Conservation (phyloP, 192 early-diverging fungal species). For the Spinellus fusiger region DNA sequence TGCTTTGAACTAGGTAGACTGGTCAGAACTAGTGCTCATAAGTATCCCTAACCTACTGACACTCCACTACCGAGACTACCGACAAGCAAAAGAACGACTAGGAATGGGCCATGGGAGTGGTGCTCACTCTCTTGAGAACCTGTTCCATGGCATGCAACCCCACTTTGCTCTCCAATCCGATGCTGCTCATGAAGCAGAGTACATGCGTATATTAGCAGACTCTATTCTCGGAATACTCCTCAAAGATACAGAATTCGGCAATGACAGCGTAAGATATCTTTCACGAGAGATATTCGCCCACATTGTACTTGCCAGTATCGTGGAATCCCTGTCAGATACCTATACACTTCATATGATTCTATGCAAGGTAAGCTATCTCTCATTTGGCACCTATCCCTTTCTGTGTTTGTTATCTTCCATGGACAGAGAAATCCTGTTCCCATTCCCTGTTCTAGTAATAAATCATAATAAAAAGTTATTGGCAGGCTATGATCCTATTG, state of each 20-base stretch:
- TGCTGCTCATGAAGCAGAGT: conserved; percentile 40
- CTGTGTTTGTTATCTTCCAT: background rate
- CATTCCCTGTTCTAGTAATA: background rate
- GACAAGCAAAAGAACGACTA: conserved; percentile 34
- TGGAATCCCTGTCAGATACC: conserved; percentile 41
- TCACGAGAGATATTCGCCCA: conserved; percentile 40
- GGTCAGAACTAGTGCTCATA: conserved; percentile 38
- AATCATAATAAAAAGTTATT: conserved; percentile 21
- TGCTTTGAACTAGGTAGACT: conserved; percentile 33
- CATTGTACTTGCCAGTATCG: conserved; percentile 35
- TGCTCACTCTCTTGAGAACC: conserved; percentile 19
- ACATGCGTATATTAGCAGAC: conserved; percentile 37
- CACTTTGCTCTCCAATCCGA: conserved; percentile 39
- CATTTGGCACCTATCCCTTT: background rate
- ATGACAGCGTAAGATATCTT: conserved; percentile 40
- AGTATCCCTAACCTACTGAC: conserved; percentile 40
- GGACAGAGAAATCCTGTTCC: background rate
- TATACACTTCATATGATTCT: conserved; percentile 47
- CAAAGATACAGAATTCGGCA: conserved; percentile 32
- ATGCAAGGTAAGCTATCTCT: conserved; percentile 34
- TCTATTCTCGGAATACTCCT: conserved; percentile 33
- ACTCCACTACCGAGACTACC: conserved; percentile 41
- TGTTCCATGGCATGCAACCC: conserved; percentile 50
- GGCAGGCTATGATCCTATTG: conserved; percentile 1
- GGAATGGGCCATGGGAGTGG: conserved; percentile 39